Evolutionary conservation across 306 rosid genomes (phyloP).

Genomic region (Arachis hypogaea): DNA sequence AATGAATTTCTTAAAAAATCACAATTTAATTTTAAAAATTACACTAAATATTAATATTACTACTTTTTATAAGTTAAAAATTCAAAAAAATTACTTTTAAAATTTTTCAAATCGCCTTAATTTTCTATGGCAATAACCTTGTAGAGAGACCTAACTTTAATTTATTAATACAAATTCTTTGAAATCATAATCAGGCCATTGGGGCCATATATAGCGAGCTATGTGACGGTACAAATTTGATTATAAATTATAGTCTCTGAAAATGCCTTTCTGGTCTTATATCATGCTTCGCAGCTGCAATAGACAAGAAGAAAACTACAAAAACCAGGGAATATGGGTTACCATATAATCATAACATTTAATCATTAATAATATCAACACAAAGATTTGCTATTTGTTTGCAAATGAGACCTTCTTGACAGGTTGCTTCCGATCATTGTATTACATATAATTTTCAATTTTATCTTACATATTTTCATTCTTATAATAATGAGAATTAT

Average conservation of each 20-base stretch:
- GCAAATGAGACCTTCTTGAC: slow-evolving; percentile 29
- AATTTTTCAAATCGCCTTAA: too few species aligned
- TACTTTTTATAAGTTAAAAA: too few species aligned
- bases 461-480: not conserved
- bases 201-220: not conserved
- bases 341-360: slow-evolving; percentile 33
- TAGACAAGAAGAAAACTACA: slow-evolving; percentile 47
- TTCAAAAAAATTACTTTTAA: too few species aligned
- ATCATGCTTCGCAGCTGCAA: slow-evolving; percentile 36
- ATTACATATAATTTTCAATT: not conserved
- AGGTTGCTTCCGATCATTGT: slow-evolving; percentile 31
- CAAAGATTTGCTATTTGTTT: slow-evolving; percentile 27
- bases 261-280: slow-evolving; percentile 26
- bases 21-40: too few species aligned
- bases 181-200: slow-evolving; percentile 25
- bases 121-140: not conserved
- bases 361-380: slow-evolving; percentile 24
- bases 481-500: slow-evolving; percentile 26
- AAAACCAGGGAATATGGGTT: slow-evolving; percentile 41
- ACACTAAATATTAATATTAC: too few species aligned
- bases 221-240: slow-evolving; percentile 13
- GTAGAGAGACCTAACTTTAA: slow-evolving; percentile 35
- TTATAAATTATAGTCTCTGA: slow-evolving; percentile 14
- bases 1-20: too few species aligned
- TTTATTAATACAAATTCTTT: slow-evolving; percentile 8